Percentiles rank a stretch among this genome's conserved stretches.
Evolutionary conservation across 139 green algal species (phyloP).

Genomic region (Micractinium sp.): DNA sequence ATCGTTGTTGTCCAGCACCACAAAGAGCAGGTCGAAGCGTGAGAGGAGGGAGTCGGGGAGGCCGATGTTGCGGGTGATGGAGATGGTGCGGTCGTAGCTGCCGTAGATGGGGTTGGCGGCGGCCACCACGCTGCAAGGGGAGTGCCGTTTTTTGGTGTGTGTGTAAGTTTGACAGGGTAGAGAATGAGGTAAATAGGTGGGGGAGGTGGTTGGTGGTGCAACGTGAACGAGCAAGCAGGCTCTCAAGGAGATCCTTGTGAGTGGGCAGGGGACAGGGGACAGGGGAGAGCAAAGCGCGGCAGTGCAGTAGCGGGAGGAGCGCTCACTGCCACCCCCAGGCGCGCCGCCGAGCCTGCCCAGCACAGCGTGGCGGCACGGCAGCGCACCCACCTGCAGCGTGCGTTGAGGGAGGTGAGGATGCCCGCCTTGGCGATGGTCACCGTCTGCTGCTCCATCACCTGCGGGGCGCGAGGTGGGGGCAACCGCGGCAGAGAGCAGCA

Average conservation of each 20-base stretch:
- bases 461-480: neutral
- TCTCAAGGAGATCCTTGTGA: too few relatives aligned
- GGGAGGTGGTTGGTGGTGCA: too few relatives aligned
- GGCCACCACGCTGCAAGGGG: constrained; percentile 82
- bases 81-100: constrained; percentile 74
- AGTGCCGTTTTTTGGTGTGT: constrained; percentile 20
- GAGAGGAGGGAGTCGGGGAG: constrained; percentile 98
- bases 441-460: constrained; percentile 97
- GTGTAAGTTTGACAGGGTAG: too few relatives aligned
- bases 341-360: neutral
- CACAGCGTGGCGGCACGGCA: too few relatives aligned
- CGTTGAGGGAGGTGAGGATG: constrained; percentile 96
- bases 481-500: neutral
- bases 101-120: constrained; percentile 75
- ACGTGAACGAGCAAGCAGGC: too few relatives aligned
- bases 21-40: constrained; percentile 98
- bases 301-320: constrained; percentile 80
- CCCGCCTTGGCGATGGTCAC: constrained; percentile 99
- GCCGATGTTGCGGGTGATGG: constrained; percentile 92
- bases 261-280: too few relatives aligned
- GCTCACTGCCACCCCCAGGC: neutral
- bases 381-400: constrained; percentile 81
- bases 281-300: constrained; percentile 50
- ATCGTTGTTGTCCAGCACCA: constrained; percentile 93
- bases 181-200: too few relatives aligned